A percentile compares a stretch with the other conserved stretches of the same genome.
phyloP scores from a whole-genome alignment of 257 asterid species.

The Solanum tacnaense region DNA sequence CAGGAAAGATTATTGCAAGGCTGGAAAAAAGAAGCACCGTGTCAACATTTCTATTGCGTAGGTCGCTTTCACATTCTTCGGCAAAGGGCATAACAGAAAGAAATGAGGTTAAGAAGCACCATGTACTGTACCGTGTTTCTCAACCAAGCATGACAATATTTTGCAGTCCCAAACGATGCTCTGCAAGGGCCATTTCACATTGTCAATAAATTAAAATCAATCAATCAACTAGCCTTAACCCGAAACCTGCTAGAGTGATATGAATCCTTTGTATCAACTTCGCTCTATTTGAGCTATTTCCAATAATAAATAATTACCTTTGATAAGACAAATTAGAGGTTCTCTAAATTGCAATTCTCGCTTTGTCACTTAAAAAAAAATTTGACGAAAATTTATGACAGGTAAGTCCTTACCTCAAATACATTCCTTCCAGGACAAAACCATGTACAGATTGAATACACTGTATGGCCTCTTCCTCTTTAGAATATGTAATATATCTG shows the following conservation, averaged over 20 bases:
- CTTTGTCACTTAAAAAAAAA: neutral
- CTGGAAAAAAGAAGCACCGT: slow-evolving; percentile 34
- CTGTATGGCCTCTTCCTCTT: slow-evolving; percentile 86
- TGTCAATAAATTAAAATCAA: neutral
- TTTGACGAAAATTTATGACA: neutral
- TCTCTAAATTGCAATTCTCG: neutral
- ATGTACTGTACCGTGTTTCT: slow-evolving; percentile 56
- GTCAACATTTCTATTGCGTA: slow-evolving; percentile 1
- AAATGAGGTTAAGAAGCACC: neutral
- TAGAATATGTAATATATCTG: slow-evolving; percentile 84
- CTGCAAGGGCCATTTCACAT: slow-evolving; percentile 36
- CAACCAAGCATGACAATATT: slow-evolving; percentile 97
- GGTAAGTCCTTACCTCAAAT: slow-evolving; percentile 51
- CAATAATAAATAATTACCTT: neutral
- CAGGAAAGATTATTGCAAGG: slow-evolving; percentile 86
- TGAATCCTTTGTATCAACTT: neutral
- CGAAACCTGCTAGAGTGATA: neutral
- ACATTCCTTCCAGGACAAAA: slow-evolving; percentile 72
- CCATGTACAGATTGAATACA: slow-evolving; percentile 94
- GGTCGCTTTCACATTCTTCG: neutral
- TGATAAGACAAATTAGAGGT: neutral
- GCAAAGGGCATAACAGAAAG: slow-evolving; percentile 1
- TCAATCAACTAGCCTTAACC: neutral
- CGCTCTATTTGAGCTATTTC: neutral
- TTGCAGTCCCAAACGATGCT: slow-evolving; percentile 99